Evolutionary conservation across 139 green algal genomes (phyloP).

Genomic region (Tetradesmus obliquus): DNA sequence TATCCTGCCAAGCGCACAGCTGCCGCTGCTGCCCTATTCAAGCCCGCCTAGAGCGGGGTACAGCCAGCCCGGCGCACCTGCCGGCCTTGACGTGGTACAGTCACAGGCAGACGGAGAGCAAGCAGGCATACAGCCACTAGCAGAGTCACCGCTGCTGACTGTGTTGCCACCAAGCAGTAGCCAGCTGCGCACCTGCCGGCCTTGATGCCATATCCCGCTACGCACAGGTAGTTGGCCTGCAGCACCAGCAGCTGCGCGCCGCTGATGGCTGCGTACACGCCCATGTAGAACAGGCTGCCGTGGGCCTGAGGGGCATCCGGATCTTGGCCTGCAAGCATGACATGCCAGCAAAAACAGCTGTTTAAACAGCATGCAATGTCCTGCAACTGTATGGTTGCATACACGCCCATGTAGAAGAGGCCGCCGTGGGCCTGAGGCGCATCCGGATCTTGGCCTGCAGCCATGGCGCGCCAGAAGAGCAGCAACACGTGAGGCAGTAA

Average conservation of each 20-base stretch:
- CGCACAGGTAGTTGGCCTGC: conserved; percentile 42
- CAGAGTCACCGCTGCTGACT: too few species aligned
- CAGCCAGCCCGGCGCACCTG: too few species aligned
- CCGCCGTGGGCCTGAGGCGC: neutral
- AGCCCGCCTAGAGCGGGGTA: too few species aligned
- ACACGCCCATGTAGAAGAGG: conserved; percentile 61
- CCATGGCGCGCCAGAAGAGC: conserved; percentile 47
- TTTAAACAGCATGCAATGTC: conserved; percentile 2
- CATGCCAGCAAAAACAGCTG: conserved; percentile 63
- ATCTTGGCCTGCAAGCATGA: neutral
- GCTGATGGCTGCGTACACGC: conserved; percentile 69
- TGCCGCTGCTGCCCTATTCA: too few species aligned
- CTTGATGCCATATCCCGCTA: neutral
- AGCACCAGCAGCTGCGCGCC: conserved; percentile 54
- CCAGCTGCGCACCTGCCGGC: neutral
- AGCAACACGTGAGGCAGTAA: too few species aligned
- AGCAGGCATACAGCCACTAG: too few species aligned
- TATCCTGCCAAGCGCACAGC: too few species aligned
- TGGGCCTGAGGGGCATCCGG: conserved; percentile 2
- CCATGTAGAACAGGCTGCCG: conserved; percentile 51
- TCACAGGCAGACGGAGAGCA: too few species aligned
- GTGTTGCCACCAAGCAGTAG: too few species aligned
- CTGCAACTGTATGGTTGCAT: conserved; percentile 52
- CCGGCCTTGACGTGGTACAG: too few species aligned
- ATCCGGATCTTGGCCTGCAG: neutral